Conservation (phyloP, 2,329 filamentous ascomycete species). For the Setomelanomma holmii region DNA sequence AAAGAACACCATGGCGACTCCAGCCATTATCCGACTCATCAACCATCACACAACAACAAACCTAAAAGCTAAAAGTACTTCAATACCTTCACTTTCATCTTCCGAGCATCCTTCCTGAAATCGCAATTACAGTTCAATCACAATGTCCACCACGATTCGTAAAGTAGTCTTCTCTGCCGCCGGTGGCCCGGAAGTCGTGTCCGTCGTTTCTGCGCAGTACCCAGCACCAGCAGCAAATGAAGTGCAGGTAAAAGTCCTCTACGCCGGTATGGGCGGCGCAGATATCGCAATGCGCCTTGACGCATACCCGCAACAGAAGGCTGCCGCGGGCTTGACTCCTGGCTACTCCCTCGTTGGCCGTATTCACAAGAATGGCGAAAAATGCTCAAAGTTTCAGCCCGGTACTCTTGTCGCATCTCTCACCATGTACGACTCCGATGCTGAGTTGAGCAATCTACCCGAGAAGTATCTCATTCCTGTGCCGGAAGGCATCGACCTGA, state of each 20-base stretch:
- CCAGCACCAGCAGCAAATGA: slow-evolving; percentile 52
- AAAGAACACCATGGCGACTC: neutral
- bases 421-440: slow-evolving; percentile 45
- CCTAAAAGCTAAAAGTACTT: neutral
- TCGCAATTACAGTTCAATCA: slow-evolving; percentile 4
- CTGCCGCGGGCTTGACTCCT: slow-evolving; percentile 55
- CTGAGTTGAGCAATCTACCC: slow-evolving; percentile 55
- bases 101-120: neutral
- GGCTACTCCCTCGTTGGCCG: slow-evolving; percentile 59
- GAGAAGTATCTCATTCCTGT: slow-evolving; percentile 57
- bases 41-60: neutral
- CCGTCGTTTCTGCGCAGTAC: slow-evolving; percentile 45
- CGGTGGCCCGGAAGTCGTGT: slow-evolving; percentile 52
- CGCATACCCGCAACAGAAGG: slow-evolving; percentile 55
- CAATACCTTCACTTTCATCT: neutral
- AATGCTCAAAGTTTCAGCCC: slow-evolving; percentile 31
- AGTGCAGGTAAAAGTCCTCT: slow-evolving; percentile 58
- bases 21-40: neutral
- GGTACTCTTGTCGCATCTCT: slow-evolving; percentile 39
- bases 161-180: slow-evolving; percentile 56
- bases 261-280: slow-evolving; percentile 57
- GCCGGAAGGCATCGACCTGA: slow-evolving; percentile 51
- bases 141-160: slow-evolving; percentile 47
- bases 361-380: slow-evolving; percentile 50
- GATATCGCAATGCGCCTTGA: slow-evolving; percentile 61